Evolutionary conservation across 1,139 yeast genomes (phyloP).

Genomic region (Yamadazyma diospyri): DNA sequence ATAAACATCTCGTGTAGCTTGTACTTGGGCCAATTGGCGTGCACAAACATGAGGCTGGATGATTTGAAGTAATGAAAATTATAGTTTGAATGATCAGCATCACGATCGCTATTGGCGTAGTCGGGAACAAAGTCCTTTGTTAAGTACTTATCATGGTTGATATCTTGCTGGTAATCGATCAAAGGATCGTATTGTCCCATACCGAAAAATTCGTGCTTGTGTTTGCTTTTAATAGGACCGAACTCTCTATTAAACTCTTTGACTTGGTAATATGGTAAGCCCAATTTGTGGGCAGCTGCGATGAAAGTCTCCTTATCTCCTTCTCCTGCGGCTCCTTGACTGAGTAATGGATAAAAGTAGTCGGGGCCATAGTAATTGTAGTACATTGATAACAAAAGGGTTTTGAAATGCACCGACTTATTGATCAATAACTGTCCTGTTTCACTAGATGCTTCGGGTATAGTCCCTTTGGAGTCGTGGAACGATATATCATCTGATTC

Average conservation of each 20-base stretch:
- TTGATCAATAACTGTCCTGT: conserved; percentile 57
- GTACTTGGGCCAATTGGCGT: conserved; percentile 40
- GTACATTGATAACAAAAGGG: conserved; percentile 51
- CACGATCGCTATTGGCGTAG: conserved; percentile 21
- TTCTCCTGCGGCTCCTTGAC: conserved; percentile 38
- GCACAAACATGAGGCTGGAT: conserved; percentile 29
- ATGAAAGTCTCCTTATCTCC: conserved; percentile 58
- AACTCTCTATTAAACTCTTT: conserved; percentile 37
- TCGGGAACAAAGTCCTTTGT: conserved; percentile 17
- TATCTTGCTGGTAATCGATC: conserved; percentile 26
- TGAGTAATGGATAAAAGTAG: conserved; percentile 30
- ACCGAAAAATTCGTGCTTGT: conserved; percentile 28
- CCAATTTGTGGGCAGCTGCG: conserved; percentile 54
- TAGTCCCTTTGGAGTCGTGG: conserved; percentile 54
- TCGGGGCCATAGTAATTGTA: conserved; percentile 49
- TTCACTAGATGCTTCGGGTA: conserved; percentile 61
- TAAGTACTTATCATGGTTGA: conserved; percentile 8
- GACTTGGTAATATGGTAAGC: conserved; percentile 53
- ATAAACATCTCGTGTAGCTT: conserved; percentile 24
- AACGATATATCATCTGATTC: conserved; percentile 17
- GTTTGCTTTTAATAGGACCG: conserved; percentile 24
- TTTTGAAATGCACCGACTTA: conserved; percentile 46
- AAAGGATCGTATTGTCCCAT: conserved; percentile 42
- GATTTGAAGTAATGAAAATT: conserved; percentile 27
- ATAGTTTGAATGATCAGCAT: conserved; percentile 23